Evolutionary conservation across 2,329 filamentous ascomycete genomes (phyloP).

Genomic region (Penicillium sp.): DNA sequence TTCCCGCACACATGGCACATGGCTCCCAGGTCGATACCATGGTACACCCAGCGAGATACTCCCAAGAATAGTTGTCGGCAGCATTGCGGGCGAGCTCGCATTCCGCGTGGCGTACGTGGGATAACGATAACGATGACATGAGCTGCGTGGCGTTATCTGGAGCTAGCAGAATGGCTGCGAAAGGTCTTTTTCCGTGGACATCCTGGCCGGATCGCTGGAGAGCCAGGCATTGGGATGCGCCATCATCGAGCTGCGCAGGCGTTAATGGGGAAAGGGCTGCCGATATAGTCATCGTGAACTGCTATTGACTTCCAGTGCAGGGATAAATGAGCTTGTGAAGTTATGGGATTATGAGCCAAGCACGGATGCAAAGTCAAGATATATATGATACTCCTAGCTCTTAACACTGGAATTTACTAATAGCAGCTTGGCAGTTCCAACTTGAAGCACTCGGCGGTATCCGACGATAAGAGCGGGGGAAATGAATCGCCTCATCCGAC

Average conservation of each 20-base stretch:
- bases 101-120: conserved; percentile 60
- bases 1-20: conserved; percentile 58
- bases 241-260: conserved; percentile 44
- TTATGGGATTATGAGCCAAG: background rate
- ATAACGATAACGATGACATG: conserved; percentile 55
- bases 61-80: conserved; percentile 53
- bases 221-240: conserved; percentile 44
- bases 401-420: too few relatives aligned
- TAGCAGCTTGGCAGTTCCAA: too few relatives aligned
- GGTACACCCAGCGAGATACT: conserved; percentile 55
- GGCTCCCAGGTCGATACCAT: conserved; percentile 61
- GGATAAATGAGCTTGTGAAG: too few relatives aligned
- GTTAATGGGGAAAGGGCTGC: conserved; percentile 34
- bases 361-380: too few relatives aligned
- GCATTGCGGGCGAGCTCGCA: conserved; percentile 55
- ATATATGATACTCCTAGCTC: too few relatives aligned
- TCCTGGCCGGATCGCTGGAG: conserved; percentile 51
- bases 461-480: conserved; percentile 18
- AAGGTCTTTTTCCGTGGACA: conserved; percentile 53
- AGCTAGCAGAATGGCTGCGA: conserved; percentile 53
- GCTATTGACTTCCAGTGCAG: background rate
- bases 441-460: conserved; percentile 16
- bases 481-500: conserved; percentile 10
- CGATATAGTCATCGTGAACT: conserved; percentile 5
- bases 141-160: conserved; percentile 57